A percentile compares a stretch with the other conserved stretches of the same genome.
Conservation (phyloP, 768 basidiomycete species). For the Russula brevipes region DNA sequence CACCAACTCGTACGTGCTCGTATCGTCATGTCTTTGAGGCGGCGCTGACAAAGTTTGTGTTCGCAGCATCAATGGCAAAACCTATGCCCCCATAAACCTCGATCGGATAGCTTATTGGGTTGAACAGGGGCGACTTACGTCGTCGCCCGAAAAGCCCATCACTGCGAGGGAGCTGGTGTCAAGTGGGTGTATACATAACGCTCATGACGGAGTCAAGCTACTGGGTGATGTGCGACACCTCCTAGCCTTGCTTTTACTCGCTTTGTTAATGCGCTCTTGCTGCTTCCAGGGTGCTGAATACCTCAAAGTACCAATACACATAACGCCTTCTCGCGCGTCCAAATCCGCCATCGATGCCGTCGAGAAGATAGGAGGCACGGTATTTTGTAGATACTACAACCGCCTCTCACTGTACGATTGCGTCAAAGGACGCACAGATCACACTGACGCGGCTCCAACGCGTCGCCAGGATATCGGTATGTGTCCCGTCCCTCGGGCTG, state of each 20-base stretch:
- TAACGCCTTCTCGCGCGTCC: conserved; percentile 81
- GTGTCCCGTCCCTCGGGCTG: conserved; percentile 29
- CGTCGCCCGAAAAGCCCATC: conserved; percentile 75
- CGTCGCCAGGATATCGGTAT: conserved; percentile 78
- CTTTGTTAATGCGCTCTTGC: background rate
- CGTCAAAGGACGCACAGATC: conserved; percentile 65
- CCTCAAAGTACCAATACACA: conserved; percentile 66
- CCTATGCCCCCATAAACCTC: conserved; percentile 79
- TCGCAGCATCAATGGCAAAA: conserved; percentile 57
- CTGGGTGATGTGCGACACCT: conserved; percentile 63
- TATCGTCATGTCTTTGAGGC: background rate
- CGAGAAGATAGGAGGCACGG: conserved; percentile 72
- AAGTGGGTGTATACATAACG: conserved; percentile 84
- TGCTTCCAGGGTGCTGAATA: conserved; percentile 54
- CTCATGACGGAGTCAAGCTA: conserved; percentile 88
- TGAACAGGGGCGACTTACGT: conserved; percentile 72
- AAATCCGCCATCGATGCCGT: conserved; percentile 81
- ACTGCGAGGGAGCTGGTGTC: conserved; percentile 80
- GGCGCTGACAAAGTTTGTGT: background rate
- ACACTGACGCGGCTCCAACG: conserved; percentile 73
- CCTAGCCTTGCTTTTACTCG: background rate
- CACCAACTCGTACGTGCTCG: conserved; percentile 70
- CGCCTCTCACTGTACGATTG: conserved; percentile 74
- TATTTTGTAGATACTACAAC: conserved; percentile 92
- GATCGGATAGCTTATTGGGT: conserved; percentile 90